Evolutionary conservation across 1,284 basidiomycete genomes (phyloP).

Genomic region (Cystobasidium slooffiae): DNA sequence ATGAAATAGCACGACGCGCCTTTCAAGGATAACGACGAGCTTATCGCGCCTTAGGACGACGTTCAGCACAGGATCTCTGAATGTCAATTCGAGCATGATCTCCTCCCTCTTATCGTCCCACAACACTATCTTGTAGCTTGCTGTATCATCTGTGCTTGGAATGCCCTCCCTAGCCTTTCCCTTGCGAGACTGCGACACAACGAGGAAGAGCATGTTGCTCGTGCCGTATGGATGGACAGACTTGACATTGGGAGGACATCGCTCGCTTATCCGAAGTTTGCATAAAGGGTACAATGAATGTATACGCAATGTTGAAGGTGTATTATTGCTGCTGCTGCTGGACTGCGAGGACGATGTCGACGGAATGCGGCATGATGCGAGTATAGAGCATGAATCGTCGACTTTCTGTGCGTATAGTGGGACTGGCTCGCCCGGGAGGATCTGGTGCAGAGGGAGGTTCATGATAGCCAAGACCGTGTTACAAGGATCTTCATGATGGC

Average conservation of each 20-base stretch:
- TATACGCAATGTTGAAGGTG: neutral
- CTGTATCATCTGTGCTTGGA: slow-evolving; percentile 69
- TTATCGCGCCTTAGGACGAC: slow-evolving; percentile 77
- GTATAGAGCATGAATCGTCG: neutral
- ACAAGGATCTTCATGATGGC: neutral
- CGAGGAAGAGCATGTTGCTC: slow-evolving; percentile 81
- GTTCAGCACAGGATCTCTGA: slow-evolving; percentile 82
- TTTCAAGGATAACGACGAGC: slow-evolving; percentile 78
- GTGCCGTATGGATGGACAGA: slow-evolving; percentile 77
- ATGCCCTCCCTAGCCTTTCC: slow-evolving; percentile 17
- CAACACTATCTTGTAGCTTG: slow-evolving; percentile 77
- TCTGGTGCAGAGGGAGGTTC: slow-evolving; percentile 68
- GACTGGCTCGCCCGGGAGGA: slow-evolving; percentile 19
- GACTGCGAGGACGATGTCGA: slow-evolving; percentile 62
- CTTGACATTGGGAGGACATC: slow-evolving; percentile 59
- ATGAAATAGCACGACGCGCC: slow-evolving; percentile 79
- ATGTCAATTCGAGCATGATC: slow-evolving; percentile 87
- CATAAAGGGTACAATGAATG: slow-evolving; percentile 33
- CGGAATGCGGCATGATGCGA: slow-evolving; percentile 51
- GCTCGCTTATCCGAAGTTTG: slow-evolving; percentile 31
- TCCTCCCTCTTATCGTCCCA: slow-evolving; percentile 78
- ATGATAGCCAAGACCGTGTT: neutral
- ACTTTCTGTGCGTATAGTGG: slow-evolving; percentile 34
- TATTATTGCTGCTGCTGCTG: neutral
- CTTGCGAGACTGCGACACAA: neutral